These are phyloP conservation scores for Trametes punicea DNA, from an alignment of 768 basidiomycete species.

Conservation along the genomic window DNA sequence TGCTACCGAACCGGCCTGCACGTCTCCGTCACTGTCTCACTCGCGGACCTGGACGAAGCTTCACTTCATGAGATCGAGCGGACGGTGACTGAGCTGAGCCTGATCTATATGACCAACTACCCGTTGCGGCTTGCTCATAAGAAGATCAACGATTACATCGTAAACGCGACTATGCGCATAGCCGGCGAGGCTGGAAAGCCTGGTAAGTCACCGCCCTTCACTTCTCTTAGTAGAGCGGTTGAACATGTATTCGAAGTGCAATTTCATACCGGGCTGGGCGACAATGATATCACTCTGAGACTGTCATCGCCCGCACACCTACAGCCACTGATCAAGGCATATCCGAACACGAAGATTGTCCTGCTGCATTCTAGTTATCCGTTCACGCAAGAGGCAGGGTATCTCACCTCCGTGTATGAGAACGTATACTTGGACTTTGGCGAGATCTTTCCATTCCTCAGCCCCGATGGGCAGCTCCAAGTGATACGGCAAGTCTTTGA, in stretches of 20 bases:
- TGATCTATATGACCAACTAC: conserved; percentile 35
- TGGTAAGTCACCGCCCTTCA: conserved; percentile 36
- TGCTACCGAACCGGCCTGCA: conserved; percentile 78
- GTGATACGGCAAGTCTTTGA: conserved; percentile 66
- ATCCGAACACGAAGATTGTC: conserved; percentile 57
- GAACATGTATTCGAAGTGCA: conserved; percentile 50
- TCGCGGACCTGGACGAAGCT: background rate
- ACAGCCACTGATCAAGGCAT: conserved; percentile 65
- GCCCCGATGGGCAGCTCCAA: conserved; percentile 55
- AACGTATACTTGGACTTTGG: conserved; percentile 83
- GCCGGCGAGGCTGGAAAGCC: conserved; percentile 56
- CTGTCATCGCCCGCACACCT: conserved; percentile 62
- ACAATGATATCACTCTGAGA: conserved; percentile 60
- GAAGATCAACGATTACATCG: conserved; percentile 62
- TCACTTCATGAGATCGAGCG: conserved; percentile 21
- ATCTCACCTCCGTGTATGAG: conserved; percentile 64
- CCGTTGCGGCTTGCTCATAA: conserved; percentile 58
- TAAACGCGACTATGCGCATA: conserved; percentile 50
- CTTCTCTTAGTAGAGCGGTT: background rate
- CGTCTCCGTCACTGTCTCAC: conserved; percentile 31
- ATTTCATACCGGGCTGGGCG: conserved; percentile 82
- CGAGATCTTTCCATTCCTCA: conserved; percentile 70
- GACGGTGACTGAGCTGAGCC: conserved; percentile 31
- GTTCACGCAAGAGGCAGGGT: conserved; percentile 74
- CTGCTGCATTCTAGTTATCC: conserved; percentile 79